These are phyloP conservation scores for Waltiozyma sp. DNA, from an alignment of 1,139 yeast genomes.

Conservation along the genomic window DNA sequence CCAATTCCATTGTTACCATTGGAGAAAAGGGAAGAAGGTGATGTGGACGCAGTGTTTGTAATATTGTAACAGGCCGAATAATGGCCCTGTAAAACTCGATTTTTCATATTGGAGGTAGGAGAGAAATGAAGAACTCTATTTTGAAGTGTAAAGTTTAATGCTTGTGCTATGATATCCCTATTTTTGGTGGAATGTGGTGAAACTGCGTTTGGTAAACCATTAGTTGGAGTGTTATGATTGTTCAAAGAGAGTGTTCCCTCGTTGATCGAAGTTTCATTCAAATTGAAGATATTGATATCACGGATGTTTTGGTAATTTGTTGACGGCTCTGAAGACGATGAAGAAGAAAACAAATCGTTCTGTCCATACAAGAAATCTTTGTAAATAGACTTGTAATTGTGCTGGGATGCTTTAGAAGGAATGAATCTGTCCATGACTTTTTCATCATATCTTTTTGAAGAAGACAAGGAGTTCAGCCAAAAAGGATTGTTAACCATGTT, in stretches of 20 bases:
- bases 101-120: constrained; percentile 11
- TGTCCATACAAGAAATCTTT: constrained; percentile 11
- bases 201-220: not conserved
- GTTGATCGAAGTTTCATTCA: constrained; percentile 7
- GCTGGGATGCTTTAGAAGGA: constrained; percentile 21
- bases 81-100: not conserved
- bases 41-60: constrained; percentile 7
- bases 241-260: constrained; percentile 11
- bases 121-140: constrained; percentile 28
- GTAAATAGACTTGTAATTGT: constrained; percentile 12
- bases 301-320: constrained; percentile 6
- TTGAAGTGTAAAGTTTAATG: constrained; percentile 31
- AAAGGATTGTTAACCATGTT: too few relatives aligned
- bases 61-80: constrained; percentile 15
- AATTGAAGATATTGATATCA: constrained; percentile 12
- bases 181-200: constrained; percentile 12
- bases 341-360: not conserved
- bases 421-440: constrained; percentile 22
- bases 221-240: not conserved
- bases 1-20: constrained; percentile 3
- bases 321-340: constrained; percentile 6
- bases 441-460: not conserved
- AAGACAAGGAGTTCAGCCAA: too few relatives aligned
- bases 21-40: constrained; percentile 2
- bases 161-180: constrained; percentile 34